Conservation (phyloP, 345 rosid species). For the Aegle marmelos region DNA sequence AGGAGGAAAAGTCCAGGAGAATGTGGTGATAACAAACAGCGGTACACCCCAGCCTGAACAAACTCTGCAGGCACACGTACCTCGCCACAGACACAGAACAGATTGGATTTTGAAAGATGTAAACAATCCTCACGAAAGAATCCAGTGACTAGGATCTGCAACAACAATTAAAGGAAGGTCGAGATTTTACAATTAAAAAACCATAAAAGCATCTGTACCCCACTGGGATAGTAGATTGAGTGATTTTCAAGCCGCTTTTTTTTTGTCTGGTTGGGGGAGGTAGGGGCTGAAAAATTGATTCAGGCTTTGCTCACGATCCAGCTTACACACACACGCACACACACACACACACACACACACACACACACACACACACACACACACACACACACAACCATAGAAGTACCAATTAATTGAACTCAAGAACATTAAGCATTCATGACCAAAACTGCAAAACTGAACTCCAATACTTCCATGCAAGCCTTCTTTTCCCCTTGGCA, state of each 20-base stretch:
- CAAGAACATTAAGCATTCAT: not conserved
- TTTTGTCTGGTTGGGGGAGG: no score
- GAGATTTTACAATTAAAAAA: not conserved
- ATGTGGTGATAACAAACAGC: conserved; percentile 68
- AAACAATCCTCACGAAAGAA: conserved; percentile 51
- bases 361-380: no score
- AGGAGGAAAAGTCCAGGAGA: conserved; percentile 64
- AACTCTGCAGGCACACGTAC: conserved; percentile 50
- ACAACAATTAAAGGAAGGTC: not conserved
- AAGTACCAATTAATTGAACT: not conserved
- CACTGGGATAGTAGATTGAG: no score
- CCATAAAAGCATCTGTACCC: no score
- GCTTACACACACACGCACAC: no score
- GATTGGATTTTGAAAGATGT: conserved; percentile 52
- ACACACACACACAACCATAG: no score
- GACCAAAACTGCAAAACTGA: not conserved
- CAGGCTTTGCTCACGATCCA: no score
- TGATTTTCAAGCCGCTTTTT: no score
- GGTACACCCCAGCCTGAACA: conserved; percentile 79
- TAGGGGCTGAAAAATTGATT: no score
- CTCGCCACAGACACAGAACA: conserved; percentile 78
- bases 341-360: no score
- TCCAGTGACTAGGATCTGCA: conserved; percentile 78
- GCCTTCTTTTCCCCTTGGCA: not conserved
- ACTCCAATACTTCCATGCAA: not conserved